Percentiles rank a stretch among this genome's conserved stretches.
phyloP scores from a whole-genome alignment of 352 stramenopile species.

The Albugo laibachii region DNA sequence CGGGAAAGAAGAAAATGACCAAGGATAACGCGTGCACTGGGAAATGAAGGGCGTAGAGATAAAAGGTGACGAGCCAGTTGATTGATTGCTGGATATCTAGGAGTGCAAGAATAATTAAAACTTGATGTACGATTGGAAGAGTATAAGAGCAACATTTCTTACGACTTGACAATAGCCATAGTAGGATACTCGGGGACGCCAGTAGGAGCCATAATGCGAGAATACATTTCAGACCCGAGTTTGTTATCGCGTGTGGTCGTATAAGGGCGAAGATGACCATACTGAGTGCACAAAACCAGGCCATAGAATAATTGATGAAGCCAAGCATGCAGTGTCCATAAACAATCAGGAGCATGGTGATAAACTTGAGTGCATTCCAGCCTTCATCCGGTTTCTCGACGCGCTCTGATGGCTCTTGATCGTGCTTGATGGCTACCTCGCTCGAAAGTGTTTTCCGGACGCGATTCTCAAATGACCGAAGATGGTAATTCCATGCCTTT shows the following conservation, averaged over 20 bases:
- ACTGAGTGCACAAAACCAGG: conserved; percentile 35
- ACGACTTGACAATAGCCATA: neutral
- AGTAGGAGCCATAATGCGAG: conserved; percentile 23
- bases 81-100: conserved; percentile 8
- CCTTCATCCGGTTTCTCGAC: conserved; percentile 14
- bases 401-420: neutral
- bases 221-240: conserved; percentile 11
- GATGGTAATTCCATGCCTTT: too few species aligned
- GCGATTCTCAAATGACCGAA: too few species aligned
- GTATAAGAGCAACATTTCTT: too few species aligned
- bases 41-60: conserved; percentile 33
- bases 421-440: too few species aligned
- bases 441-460: too few species aligned
- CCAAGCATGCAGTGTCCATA: conserved; percentile 51
- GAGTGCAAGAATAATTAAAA: neutral
- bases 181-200: conserved; percentile 17
- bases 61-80: conserved; percentile 17
- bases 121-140: neutral
- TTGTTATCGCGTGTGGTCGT: conserved; percentile 13
- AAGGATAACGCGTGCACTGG: conserved; percentile 43
- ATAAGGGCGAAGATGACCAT: conserved; percentile 43
- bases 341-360: conserved; percentile 30
- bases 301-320: conserved; percentile 71
- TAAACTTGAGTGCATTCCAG: conserved; percentile 34
- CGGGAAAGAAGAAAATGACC: conserved; percentile 19